These are phyloP conservation scores for Penicillium chermesinum DNA, from an alignment of 495 filamentous ascomycete genomes.

Conservation along the genomic window DNA sequence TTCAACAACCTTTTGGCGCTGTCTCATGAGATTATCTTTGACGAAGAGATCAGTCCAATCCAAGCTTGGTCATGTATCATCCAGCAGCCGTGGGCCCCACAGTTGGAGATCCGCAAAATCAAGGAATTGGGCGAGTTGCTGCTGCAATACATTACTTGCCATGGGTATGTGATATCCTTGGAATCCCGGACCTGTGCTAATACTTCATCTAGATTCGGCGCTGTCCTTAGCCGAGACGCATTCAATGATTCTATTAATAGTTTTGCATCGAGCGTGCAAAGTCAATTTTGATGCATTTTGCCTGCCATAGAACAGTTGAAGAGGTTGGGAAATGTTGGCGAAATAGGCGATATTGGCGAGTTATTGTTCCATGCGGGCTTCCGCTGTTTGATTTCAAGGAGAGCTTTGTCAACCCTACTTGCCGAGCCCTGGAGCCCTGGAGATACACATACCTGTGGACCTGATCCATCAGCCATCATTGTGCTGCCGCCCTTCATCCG, in stretches of 20 bases:
- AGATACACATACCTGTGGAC: no score
- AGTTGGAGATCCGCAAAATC: background rate
- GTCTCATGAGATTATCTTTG: constrained; percentile 22
- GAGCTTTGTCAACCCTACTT: no score
- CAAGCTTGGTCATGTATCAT: constrained; percentile 34
- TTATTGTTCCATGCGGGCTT: no score
- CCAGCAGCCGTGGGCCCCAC: constrained; percentile 13
- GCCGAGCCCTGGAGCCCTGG: no score
- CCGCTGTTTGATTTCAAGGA: no score
- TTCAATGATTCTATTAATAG: background rate
- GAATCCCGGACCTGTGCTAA: background rate
- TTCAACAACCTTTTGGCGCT: constrained; percentile 24
- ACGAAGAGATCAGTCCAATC: constrained; percentile 29
- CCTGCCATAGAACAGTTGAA: no score
- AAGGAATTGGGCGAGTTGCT: constrained; percentile 7
- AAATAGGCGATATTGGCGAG: no score
- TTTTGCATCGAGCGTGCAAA: background rate
- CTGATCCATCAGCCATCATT: no score
- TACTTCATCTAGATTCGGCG: background rate
- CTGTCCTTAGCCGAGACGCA: background rate
- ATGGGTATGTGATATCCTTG: constrained; percentile 16
- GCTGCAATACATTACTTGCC: constrained; percentile 1
- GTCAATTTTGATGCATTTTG: background rate
- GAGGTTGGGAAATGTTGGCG: no score
- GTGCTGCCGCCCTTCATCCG: no score